Evolutionary conservation across 1,284 basidiomycete genomes (phyloP).

Genomic region (Laetiporus sulphureus): DNA sequence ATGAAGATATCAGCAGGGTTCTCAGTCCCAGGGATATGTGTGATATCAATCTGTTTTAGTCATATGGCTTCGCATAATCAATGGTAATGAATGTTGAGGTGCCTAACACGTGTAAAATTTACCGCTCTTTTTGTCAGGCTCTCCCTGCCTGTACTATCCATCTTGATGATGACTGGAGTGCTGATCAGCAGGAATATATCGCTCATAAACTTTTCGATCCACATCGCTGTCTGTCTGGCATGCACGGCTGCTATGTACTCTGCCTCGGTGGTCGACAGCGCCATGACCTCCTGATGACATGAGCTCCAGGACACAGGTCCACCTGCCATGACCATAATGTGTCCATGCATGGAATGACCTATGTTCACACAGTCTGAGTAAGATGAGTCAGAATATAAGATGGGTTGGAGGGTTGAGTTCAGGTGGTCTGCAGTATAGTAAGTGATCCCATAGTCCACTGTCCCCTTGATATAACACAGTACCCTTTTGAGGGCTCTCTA

Average conservation of each 20-base stretch:
- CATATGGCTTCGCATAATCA: not conserved
- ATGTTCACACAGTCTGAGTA: constrained; percentile 33
- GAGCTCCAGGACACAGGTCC: constrained; percentile 31
- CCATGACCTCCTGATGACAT: constrained; percentile 26
- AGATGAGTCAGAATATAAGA: constrained; percentile 33
- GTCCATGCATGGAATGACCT: constrained; percentile 28
- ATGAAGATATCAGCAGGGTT: not conserved
- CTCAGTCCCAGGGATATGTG: not conserved
- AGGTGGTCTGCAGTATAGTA: constrained; percentile 31
- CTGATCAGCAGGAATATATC: not conserved
- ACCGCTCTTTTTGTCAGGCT: not conserved
- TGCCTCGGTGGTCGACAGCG: constrained; percentile 13
- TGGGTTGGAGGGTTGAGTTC: too few relatives aligned
- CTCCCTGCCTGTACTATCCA: not conserved
- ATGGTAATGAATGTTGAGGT: not conserved
- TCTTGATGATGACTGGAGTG: not conserved
- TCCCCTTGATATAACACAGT: constrained; percentile 34
- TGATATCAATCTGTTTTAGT: not conserved
- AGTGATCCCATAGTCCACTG: constrained; percentile 20
- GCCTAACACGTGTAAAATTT: not conserved
- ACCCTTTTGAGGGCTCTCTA: constrained; percentile 28
- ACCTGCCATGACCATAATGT: constrained; percentile 20
- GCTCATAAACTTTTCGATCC: constrained; percentile 9
- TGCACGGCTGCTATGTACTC: constrained; percentile 29
- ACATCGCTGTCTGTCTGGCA: constrained; percentile 17